These are phyloP conservation scores for Melastoma malabathricum DNA, from an alignment of 345 rosid genomes.

Conservation along the genomic window DNA sequence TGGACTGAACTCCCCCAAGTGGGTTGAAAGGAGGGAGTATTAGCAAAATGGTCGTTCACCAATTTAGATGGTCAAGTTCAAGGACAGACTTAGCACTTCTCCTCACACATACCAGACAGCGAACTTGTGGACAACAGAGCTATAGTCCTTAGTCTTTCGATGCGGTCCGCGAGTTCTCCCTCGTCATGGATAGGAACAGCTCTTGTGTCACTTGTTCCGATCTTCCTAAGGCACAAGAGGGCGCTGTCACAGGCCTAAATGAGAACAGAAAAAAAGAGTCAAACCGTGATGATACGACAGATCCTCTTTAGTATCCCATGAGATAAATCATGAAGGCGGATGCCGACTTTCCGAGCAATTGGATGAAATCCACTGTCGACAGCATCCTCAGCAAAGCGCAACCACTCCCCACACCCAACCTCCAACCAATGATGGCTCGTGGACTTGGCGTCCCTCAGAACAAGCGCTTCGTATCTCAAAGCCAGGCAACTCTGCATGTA, in stretches of 20 bases:
- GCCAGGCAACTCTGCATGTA: slow-evolving; percentile 52
- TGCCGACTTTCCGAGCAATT: slow-evolving; percentile 40
- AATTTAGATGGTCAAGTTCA: no score
- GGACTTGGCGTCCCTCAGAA: slow-evolving; percentile 42
- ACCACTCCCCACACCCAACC: slow-evolving; percentile 56
- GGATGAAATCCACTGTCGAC: slow-evolving; percentile 40
- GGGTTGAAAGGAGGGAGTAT: slow-evolving; percentile 2
- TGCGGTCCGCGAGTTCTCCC: slow-evolving; percentile 14
- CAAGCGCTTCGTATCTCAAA: slow-evolving; percentile 58
- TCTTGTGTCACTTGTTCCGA: slow-evolving; percentile 8
- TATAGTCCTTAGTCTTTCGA: slow-evolving; percentile 35
- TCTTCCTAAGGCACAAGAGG: slow-evolving; percentile 24
- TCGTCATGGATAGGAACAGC: slow-evolving; percentile 11
- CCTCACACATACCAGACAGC: slow-evolving; percentile 35
- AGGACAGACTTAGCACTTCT: not conserved
- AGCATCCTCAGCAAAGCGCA: slow-evolving; percentile 43
- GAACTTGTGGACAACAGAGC: slow-evolving; percentile 34
- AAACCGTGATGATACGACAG: no score
- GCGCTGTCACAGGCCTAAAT: slow-evolving; percentile 58
- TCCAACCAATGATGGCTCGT: slow-evolving; percentile 25
- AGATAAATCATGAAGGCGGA: not conserved
- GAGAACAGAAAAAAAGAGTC: no score
- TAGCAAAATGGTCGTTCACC: not conserved
- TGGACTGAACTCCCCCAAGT: slow-evolving; percentile 31
- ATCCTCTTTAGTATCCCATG: no score